Conservation (phyloP, 192 early-diverging fungal species). For the Jimgerdemannia flammicorona region DNA sequence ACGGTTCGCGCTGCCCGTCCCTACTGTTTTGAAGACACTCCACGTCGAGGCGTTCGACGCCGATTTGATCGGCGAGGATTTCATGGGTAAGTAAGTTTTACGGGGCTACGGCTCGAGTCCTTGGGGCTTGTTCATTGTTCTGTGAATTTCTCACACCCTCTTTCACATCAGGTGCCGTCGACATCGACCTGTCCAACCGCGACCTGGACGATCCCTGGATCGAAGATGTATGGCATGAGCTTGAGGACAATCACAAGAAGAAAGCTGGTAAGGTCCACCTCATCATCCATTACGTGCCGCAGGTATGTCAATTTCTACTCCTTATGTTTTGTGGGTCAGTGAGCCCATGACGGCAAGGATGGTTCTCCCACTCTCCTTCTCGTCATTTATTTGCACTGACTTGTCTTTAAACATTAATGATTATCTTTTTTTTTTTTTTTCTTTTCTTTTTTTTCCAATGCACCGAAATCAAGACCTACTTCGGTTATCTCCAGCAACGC, state of each 20-base stretch:
- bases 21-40: not conserved
- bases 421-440: not conserved
- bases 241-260: not conserved
- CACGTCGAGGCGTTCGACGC: not conserved
- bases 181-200: not conserved
- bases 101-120: too few relatives aligned
- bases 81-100: not conserved
- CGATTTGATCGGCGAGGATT: not conserved
- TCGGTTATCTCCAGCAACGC: not conserved
- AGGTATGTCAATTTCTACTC: not conserved
- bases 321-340: too few relatives aligned
- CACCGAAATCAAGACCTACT: not conserved
- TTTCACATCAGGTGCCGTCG: not conserved
- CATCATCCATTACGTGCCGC: not conserved
- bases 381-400: not conserved
- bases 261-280: not conserved
- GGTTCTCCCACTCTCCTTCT: not conserved
- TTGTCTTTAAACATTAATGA: too few relatives aligned
- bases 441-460: too few relatives aligned
- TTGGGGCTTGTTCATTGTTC: too few relatives aligned
- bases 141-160: not conserved
- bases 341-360: not conserved
- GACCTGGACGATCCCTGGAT: not conserved
- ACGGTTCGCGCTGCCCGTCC: not conserved
- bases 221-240: not conserved